These are phyloP conservation scores for Cryptococcus amylolentus DNA, from an alignment of 1,284 basidiomycete species.

Conservation along the genomic window DNA sequence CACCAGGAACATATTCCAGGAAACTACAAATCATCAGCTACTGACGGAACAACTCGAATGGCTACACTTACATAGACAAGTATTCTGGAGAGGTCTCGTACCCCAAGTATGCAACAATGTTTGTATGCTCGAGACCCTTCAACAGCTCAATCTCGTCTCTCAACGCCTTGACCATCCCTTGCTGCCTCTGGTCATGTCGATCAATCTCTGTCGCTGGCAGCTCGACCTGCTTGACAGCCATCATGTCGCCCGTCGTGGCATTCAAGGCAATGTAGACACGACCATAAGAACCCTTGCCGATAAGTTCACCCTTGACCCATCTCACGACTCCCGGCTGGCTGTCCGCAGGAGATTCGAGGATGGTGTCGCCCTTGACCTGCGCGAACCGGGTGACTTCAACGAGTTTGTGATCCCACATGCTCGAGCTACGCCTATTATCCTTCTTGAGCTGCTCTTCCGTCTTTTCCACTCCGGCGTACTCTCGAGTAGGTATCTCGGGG, in stretches of 20 bases:
- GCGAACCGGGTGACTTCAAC: constrained; percentile 75
- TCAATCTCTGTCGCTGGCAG: constrained; percentile 86
- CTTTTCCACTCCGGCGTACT: constrained; percentile 38
- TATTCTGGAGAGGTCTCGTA: constrained; percentile 87
- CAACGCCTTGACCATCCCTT: constrained; percentile 81
- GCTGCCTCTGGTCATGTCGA: constrained; percentile 79
- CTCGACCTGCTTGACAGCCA: constrained; percentile 99
- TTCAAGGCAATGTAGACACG: constrained; percentile 95
- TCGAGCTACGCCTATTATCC: constrained; percentile 58
- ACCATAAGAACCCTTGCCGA: constrained; percentile 95
- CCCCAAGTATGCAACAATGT: constrained; percentile 96
- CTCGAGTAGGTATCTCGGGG: background rate
- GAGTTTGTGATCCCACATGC: constrained; percentile 89
- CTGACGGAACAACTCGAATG: background rate
- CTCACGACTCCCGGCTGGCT: constrained; percentile 69
- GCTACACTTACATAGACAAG: constrained; percentile 76
- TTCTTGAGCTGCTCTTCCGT: constrained; percentile 47
- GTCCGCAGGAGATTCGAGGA: constrained; percentile 32
- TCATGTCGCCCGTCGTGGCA: constrained; percentile 98
- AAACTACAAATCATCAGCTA: constrained; percentile 58
- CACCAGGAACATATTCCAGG: constrained; percentile 96
- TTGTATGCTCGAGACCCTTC: constrained; percentile 93
- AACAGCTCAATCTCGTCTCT: constrained; percentile 92
- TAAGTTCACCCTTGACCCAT: constrained; percentile 96
- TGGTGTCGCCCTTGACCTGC: constrained; percentile 50